Evolutionary conservation across 2,329 filamentous ascomycete genomes (phyloP), one percentile per base, ranked within the genome.

Genomic region (Chaetomium olivaceum): DNA sequence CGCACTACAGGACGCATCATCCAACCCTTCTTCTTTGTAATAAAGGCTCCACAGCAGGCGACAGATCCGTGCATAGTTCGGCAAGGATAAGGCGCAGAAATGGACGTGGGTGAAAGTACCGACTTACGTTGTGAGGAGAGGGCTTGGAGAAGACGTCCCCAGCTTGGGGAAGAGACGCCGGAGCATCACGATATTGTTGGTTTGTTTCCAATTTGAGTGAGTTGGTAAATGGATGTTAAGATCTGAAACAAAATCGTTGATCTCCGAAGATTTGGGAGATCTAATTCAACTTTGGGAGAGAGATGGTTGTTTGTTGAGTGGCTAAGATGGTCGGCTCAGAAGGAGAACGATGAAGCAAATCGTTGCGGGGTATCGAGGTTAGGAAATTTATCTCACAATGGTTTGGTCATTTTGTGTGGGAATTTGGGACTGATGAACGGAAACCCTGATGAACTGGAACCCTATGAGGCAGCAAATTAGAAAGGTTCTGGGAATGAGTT

Each of bases 1-100:
- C 31, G 58, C 48, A 61, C 58, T n/a, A 29, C 58, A 52, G 29
- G 12, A 5, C n/a, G 12, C 29, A 52, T 52, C 29, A 52, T 36
- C 58, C 29, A 61, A 25, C 29, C 29, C 16, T 27, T 33, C 50
- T 29, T 23, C 58, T 19, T n/a, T 31, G 12, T 11, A 52, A n/a
- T 9, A 21, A 48, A 29, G 31, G 33, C 50, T 21, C 3, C 19
- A 14, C 59, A 31, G 59, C 16, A 61, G 60, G 51, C 39, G 27
- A 9, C 60, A 62, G 46, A 43, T 14, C 33, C 6, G 21, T 21
- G 54, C 25, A 33, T 55, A n/a, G 19, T 3, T 16, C 12, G 14
- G 50, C 21, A 25, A 52, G 50, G 50, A 25, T 7, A 54, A n/a
- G 16, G 25, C 12, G 23, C 14, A 54, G 16, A 14, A 12, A n/a